Base-by-base conservation (phyloP, 352 stramenopile species). In the Phytophthora pistaciae region DNA sequence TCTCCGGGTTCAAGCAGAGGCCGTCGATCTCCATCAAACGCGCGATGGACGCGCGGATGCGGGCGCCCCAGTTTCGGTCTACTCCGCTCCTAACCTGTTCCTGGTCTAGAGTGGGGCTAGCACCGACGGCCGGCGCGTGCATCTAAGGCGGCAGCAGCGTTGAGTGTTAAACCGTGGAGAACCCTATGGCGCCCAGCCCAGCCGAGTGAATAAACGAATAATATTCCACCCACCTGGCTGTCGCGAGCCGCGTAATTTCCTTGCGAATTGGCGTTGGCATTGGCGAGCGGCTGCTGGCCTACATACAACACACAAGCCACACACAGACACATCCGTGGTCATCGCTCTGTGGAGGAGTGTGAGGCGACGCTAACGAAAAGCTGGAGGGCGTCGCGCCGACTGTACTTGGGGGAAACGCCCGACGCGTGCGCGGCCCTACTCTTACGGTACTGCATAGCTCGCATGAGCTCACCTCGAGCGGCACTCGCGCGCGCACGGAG, bases 1-100 rank as follows among this genome's bases (percentile, higher is more conserved):
- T 61, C 36, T 74, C 38, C 6, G 56, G 49, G 27, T 70, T 38
- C 25, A 73, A 44, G 6, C 40, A 64, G 25, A 79, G 70, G 5
- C 64, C 72, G 44, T 76, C 74, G 27, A 78, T 71, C 53, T 78
- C 70, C 36, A 81, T 70, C 50, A 76, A 74, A 27, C 66, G 70
- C 29, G 62, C 36, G 33, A 81, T 78, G 46, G 74, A 78, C 8
- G 70, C 66, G 7, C 63, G 59, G 29, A 76, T 76, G 8, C 70
- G 46, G 1, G 53, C 66, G 56, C 62, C 60, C 70, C 74, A 78
- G 57, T 75, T 60, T 4, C 50, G 29, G 18, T 74, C 56, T 31
- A 48, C 46, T 6, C 21, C 50, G n/a, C 13, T 67, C n/a, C 60
- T 11, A 38, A 11, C 31, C 14, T 61, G 25, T 52, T 18, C 14